A percentile compares a stretch with the other conserved stretches of the same genome.
Evolutionary conservation across 129 eudicot species (phyloP).

Genomic region (Chrysanthemum makinoi): DNA sequence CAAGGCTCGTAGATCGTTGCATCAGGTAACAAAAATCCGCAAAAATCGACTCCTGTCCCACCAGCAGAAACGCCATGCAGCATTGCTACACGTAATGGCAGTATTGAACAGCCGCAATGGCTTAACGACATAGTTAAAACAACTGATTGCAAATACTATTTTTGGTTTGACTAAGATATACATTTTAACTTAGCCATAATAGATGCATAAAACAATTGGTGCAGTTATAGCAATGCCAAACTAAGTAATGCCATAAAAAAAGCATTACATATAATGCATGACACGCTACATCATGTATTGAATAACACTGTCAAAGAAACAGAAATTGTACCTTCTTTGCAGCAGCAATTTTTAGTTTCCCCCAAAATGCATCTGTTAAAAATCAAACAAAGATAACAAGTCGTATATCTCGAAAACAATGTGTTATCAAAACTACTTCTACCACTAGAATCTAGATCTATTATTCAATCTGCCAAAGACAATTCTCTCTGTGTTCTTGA

Average conservation of each 20-base stretch:
- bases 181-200: not conserved
- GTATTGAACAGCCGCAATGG: no score
- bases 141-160: not conserved
- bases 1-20: no score
- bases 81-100: no score
- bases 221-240: not conserved
- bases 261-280: not conserved
- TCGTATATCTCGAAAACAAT: not conserved
- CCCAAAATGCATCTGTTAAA: slow-evolving; percentile 64
- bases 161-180: not conserved
- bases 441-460: not conserved
- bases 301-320: slow-evolving; percentile 13
- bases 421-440: not conserved
- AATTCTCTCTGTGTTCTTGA: slow-evolving; percentile 10
- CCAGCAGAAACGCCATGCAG: no score
- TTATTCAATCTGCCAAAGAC: not conserved
- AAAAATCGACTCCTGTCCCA: no score
- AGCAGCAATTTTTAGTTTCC: slow-evolving; percentile 58
- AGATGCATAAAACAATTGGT: not conserved
- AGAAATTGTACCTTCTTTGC: slow-evolving; percentile 50
- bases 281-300: not conserved
- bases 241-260: slow-evolving; percentile 2
- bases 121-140: no score
- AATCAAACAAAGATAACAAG: slow-evolving; percentile 10
- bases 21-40: no score